These are phyloP conservation scores for Cyclostephanos tholiformis DNA, from an alignment of 108 stramenopile species.

Conservation along the genomic window DNA sequence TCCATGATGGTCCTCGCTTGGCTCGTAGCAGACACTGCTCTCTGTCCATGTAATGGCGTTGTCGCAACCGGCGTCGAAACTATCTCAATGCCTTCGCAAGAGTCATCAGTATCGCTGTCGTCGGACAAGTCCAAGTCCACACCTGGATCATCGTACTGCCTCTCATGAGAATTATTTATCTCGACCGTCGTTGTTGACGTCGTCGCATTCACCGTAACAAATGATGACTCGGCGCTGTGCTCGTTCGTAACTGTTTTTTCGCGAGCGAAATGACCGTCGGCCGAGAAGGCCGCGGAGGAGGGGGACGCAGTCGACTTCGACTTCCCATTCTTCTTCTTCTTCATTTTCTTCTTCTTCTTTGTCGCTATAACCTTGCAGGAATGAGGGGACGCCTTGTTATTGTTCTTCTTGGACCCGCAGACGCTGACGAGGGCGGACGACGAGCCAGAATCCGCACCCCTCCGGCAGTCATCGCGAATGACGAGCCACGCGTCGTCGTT, in stretches of 20 bases:
- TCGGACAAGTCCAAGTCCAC: slow-evolving; percentile 22
- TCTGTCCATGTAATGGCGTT: not conserved
- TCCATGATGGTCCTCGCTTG: not conserved
- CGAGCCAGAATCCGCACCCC: not conserved
- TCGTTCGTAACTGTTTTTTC: not conserved
- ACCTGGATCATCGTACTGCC: slow-evolving; percentile 15
- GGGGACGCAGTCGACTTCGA: not conserved
- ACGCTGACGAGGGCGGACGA: not conserved
- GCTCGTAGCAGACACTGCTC: not conserved
- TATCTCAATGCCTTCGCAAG: slow-evolving; percentile 16
- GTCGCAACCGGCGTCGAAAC: slow-evolving; percentile 10
- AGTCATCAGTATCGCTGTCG: slow-evolving; percentile 21
- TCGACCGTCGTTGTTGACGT: not conserved
- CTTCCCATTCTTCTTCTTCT: not conserved
- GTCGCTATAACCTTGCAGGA: not conserved
- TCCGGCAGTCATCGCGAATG: not conserved
- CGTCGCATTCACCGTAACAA: not conserved
- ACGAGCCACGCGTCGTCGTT: not conserved
- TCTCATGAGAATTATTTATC: not conserved
- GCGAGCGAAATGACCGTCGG: not conserved
- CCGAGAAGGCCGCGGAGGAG: not conserved
- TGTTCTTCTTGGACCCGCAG: not conserved
- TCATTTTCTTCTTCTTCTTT: not conserved
- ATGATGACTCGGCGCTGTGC: too few species aligned
- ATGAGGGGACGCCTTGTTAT: not conserved